Evolutionary conservation across 1,139 yeast genomes (phyloP).

Genomic region (Zygosaccharomyces pseudobailii): DNA sequence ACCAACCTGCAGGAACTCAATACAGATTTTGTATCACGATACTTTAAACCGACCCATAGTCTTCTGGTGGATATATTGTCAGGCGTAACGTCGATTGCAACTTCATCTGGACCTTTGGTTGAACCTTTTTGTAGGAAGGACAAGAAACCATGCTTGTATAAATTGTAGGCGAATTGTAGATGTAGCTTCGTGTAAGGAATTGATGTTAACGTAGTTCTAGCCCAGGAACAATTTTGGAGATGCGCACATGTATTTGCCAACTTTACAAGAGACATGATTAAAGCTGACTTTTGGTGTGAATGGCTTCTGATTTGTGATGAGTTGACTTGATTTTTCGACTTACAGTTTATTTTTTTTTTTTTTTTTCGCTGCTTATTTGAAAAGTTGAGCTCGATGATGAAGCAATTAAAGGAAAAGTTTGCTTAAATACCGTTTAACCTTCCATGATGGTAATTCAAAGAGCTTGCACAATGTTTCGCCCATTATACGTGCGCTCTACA

Average conservation of each 20-base stretch:
- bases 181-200: conserved; percentile 83
- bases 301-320: neutral
- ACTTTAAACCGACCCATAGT: conserved; percentile 88
- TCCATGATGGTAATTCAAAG: neutral
- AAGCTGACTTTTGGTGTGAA: neutral
- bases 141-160: conserved; percentile 87
- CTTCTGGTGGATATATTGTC: conserved; percentile 84
- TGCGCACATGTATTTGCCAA: conserved; percentile 86
- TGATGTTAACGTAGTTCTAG: conserved; percentile 67
- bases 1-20: conserved; percentile 66
- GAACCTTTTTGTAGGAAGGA: conserved; percentile 84
- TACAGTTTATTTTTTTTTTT: neutral
- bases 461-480: neutral
- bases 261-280: conserved; percentile 72
- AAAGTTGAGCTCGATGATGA: neutral
- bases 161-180: conserved; percentile 74
- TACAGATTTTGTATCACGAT: conserved; percentile 76
- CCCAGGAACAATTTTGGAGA: conserved; percentile 80
- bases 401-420: neutral
- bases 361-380: neutral
- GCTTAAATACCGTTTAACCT: neutral
- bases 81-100: conserved; percentile 74
- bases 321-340: neutral
- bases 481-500: neutral
- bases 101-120: conserved; percentile 77